phyloP scores from a whole-genome alignment of 768 basidiomycete genomes.

The Boletus rubropictus region DNA sequence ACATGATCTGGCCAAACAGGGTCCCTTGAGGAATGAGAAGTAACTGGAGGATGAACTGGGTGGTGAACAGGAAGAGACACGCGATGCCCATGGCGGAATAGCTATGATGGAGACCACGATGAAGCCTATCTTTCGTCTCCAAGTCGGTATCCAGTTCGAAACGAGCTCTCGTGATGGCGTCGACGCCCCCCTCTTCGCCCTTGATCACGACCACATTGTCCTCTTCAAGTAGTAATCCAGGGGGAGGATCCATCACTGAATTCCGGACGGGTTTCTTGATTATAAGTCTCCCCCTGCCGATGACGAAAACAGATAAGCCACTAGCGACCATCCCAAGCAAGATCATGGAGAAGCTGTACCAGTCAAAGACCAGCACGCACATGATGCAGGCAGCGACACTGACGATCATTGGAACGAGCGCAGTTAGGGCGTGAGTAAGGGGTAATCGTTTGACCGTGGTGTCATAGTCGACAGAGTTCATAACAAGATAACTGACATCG shows the following conservation, averaged over 20 bases:
- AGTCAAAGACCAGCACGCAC: conserved; percentile 25
- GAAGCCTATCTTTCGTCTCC: not conserved
- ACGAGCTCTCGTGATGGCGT: conserved; percentile 23
- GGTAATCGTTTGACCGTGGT: conserved; percentile 4
- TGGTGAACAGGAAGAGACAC: conserved; percentile 24
- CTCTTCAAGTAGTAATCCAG: conserved; percentile 20
- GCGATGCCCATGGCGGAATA: conserved; percentile 10
- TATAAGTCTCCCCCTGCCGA: conserved; percentile 21
- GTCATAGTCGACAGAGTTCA: conserved; percentile 6
- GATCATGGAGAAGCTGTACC: conserved; percentile 30
- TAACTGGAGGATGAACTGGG: conserved; percentile 29
- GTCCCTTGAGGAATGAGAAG: conserved; percentile 30
- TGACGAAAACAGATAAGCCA: conserved; percentile 23
- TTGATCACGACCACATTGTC: conserved; percentile 21
- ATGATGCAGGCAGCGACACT: conserved; percentile 18
- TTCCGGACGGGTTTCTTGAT: conserved; percentile 14
- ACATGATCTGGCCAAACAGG: conserved; percentile 31
- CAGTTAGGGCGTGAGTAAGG: conserved; percentile 2
- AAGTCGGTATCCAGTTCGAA: conserved; percentile 18
- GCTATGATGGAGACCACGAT: not conserved
- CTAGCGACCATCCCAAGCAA: conserved; percentile 26
- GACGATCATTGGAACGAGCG: conserved; percentile 19
- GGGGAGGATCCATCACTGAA: conserved; percentile 16
- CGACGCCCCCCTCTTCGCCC: conserved; percentile 23
- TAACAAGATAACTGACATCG: conserved; percentile 14